Conservation (phyloP, 768 basidiomycete species). For the Phlebiopsis flavidoalba region DNA sequence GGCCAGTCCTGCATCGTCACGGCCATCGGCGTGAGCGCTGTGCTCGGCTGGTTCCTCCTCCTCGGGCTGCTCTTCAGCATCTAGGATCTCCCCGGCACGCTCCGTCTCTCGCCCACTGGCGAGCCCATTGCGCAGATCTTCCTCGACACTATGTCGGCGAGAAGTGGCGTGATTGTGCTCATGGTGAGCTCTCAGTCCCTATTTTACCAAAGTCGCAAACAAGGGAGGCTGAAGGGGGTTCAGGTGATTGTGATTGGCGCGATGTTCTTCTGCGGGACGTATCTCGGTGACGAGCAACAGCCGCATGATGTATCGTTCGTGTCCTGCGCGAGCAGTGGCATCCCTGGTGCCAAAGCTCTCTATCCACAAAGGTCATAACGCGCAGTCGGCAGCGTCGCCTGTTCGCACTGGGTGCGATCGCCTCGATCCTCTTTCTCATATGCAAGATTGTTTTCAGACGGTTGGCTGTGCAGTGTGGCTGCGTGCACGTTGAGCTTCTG, state of each 20-base stretch:
- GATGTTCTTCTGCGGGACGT: constrained; percentile 76
- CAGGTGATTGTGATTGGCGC: constrained; percentile 63
- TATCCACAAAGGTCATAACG: constrained; percentile 61
- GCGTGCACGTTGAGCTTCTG: constrained; percentile 70
- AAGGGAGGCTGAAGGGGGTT: not conserved
- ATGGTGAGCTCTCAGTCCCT: constrained; percentile 44
- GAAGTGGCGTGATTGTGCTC: constrained; percentile 65
- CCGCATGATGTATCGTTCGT: constrained; percentile 81
- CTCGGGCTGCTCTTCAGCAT: constrained; percentile 73
- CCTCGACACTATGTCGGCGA: constrained; percentile 69
- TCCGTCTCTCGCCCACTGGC: constrained; percentile 48
- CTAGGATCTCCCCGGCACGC: constrained; percentile 56
- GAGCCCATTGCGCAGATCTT: constrained; percentile 80
- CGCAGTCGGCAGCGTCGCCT: constrained; percentile 54
- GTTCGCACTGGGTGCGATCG: constrained; percentile 61
- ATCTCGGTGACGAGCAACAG: constrained; percentile 77
- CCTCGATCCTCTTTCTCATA: not conserved
- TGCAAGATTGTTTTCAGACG: not conserved
- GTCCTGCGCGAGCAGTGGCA: constrained; percentile 68
- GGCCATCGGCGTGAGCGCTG: constrained; percentile 65
- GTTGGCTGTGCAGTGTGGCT: constrained; percentile 67
- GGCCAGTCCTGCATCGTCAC: constrained; percentile 63
- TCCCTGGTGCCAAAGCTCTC: constrained; percentile 65
- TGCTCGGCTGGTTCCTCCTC: constrained; percentile 74
- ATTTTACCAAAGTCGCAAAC: not conserved